Evolutionary conservation across 768 basidiomycete genomes (phyloP).

Genomic region (Leccinum subtestaceum): DNA sequence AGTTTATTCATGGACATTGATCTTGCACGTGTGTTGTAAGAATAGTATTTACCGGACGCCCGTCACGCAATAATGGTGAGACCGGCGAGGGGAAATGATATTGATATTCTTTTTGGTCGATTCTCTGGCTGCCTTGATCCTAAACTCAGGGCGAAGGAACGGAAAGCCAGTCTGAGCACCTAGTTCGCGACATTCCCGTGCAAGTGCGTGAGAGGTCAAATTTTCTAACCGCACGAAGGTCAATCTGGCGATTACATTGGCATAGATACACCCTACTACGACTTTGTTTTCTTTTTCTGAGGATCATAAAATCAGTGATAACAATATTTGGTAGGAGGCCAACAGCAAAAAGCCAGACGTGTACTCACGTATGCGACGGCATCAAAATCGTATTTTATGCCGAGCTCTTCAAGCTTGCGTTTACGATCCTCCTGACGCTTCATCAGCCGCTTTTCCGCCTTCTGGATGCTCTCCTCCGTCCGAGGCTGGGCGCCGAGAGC

Average conservation of each 20-base stretch:
- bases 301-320: neutral
- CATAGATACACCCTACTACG: conserved; percentile 11
- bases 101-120: neutral
- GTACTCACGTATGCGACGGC: conserved; percentile 77
- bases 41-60: neutral
- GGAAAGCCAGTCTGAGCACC: neutral
- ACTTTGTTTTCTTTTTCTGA: conserved; percentile 38
- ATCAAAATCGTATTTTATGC: conserved; percentile 86
- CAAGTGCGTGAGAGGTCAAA: neutral
- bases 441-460: conserved; percentile 64
- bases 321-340: neutral
- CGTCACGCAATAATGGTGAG: neutral
- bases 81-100: neutral
- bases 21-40: neutral
- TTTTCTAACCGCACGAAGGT: no score
- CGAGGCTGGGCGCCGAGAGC: conserved; percentile 50
- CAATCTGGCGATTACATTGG: neutral
- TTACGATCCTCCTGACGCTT: conserved; percentile 76
- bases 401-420: conserved; percentile 71
- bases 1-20: neutral
- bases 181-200: neutral
- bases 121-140: neutral
- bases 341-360: neutral
- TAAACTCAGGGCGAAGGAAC: neutral
- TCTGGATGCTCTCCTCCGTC: conserved; percentile 64